Evolutionary conservation across 345 rosid genomes (phyloP), one percentile per base, ranked within the genome.

Genomic region (Barbarea vulgaris): DNA sequence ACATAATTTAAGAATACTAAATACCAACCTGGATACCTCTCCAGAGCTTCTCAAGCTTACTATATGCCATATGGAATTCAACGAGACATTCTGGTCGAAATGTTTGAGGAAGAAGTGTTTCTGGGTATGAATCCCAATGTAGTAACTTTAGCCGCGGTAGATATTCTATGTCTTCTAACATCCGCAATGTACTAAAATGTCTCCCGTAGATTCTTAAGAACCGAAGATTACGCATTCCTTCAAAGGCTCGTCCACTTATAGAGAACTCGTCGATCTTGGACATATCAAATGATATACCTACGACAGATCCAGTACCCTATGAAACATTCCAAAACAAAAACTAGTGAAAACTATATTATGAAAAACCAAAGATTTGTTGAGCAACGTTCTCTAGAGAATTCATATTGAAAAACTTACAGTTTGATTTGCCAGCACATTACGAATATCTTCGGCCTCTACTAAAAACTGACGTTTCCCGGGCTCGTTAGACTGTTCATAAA

Each of bases 391-490:
- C n/a, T n/a, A n/a, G n/a, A n/a, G n/a, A n/a, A n/a, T n/a, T n/a
- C n/a, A n/a, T 6, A 10, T 46, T 31, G 28, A 33, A 5, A 5
- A 12, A 12, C 70, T 61, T 42, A 79, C 79, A 7, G 44, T 63
- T 8, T 74, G 31, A 4, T 44, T 22, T 24, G 4, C 47, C 7
- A 81, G 15, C 0, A 78, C 77, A 36, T 44, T 34, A 47, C 19
- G 10, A 18, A 74, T 59, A 61, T 83, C 83, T 22, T 60, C 13
- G 0, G 34, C 17, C 0, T 41, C 54, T 34, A 66, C 30, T 28
- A 83, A 14, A 22, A 83, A 44, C n/a, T 79, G 75, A 6, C 77
- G 76, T 15, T 27, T 58, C 6, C 63, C 73, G 1, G 72, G 64
- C 0, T 62, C 58, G 3, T 46, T 7, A 17, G 63, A 72, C 54